phyloP scores from a whole-genome alignment of 2,329 filamentous ascomycete species.

The Magnaporthiopsis incrustans region DNA sequence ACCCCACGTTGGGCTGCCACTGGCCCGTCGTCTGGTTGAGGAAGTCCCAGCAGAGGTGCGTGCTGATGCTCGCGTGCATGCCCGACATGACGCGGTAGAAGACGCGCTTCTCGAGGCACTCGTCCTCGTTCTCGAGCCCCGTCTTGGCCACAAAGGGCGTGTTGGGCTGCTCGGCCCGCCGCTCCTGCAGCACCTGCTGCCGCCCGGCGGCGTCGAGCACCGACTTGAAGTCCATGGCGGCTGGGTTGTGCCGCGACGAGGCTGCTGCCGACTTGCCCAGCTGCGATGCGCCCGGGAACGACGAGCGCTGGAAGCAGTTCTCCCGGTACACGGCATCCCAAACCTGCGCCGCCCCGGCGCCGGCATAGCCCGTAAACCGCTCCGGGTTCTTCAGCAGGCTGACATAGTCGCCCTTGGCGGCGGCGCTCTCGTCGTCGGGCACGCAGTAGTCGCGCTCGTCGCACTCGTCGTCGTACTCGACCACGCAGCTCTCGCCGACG shows the following conservation, averaged over 20 bases:
- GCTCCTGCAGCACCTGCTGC: slow-evolving; percentile 53
- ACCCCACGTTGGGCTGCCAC: slow-evolving; percentile 85
- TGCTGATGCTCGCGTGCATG: slow-evolving; percentile 97
- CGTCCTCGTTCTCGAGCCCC: slow-evolving; percentile 72
- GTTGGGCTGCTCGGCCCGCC: slow-evolving; percentile 46
- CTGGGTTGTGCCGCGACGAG: slow-evolving; percentile 29
- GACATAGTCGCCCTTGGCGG: slow-evolving; percentile 90
- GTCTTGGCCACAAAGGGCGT: slow-evolving; percentile 54
- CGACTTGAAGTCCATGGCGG: slow-evolving; percentile 52
- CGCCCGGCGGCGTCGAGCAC: slow-evolving; percentile 51
- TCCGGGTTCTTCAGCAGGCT: slow-evolving; percentile 90
- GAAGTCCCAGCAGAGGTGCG: slow-evolving; percentile 93
- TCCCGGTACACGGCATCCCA: slow-evolving; percentile 97
- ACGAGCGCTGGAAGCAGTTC: slow-evolving; percentile 79
- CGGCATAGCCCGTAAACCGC: slow-evolving; percentile 88
- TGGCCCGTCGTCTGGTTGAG: slow-evolving; percentile 89
- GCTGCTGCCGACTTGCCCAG: slow-evolving; percentile 16
- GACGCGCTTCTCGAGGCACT: slow-evolving; percentile 96
- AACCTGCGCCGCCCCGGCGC: slow-evolving; percentile 76
- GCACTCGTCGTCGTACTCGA: slow-evolving; percentile 96
- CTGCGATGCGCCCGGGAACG: slow-evolving; percentile 48
- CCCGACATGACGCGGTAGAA: slow-evolving; percentile 93
- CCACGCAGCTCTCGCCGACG: slow-evolving; percentile 91
- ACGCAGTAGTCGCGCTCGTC: slow-evolving; percentile 96
- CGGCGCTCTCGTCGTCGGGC: slow-evolving; percentile 83